phyloP scores from a whole-genome alignment of 2,329 filamentous ascomycete species.

The Aspergillus sp. region DNA sequence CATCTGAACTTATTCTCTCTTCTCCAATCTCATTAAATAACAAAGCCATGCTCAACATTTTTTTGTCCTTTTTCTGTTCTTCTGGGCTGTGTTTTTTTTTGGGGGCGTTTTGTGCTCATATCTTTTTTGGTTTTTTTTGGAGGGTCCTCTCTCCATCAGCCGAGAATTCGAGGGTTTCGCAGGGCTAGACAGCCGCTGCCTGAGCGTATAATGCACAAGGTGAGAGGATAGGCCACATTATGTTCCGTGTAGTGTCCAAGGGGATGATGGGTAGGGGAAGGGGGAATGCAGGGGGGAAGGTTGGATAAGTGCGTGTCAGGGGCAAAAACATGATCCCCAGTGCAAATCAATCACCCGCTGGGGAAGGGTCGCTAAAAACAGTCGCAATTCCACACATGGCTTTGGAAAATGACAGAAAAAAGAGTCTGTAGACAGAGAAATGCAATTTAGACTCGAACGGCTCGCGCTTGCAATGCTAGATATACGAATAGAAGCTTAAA shows the following conservation, averaged over 20 bases:
- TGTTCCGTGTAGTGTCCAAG: slow-evolving; percentile 9
- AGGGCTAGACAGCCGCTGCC: neutral
- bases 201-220: slow-evolving; percentile 7
- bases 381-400: slow-evolving; percentile 10
- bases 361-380: slow-evolving; percentile 5
- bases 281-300: slow-evolving; percentile 1
- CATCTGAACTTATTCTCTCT: slow-evolving; percentile 9
- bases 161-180: slow-evolving; percentile 9
- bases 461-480: slow-evolving; percentile 49
- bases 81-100: slow-evolving; percentile 8
- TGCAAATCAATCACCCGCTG: slow-evolving; percentile 6
- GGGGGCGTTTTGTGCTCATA: slow-evolving; percentile 5
- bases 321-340: slow-evolving; percentile 6
- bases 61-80: slow-evolving; percentile 11
- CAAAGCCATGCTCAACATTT: slow-evolving; percentile 9
- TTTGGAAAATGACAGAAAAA: slow-evolving; percentile 12
- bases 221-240: slow-evolving; percentile 21
- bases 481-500: slow-evolving; percentile 32
- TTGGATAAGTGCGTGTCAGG: slow-evolving; percentile 3
- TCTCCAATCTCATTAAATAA: slow-evolving; percentile 14
- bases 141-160: slow-evolving; percentile 18
- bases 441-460: slow-evolving; percentile 33
- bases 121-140: slow-evolving; percentile 10
- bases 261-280: neutral
- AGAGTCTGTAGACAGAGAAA: slow-evolving; percentile 16